Evolutionary conservation across 371 early-diverging fungal species (phyloP).

Genomic region (Syncephalastrum monosporum): DNA sequence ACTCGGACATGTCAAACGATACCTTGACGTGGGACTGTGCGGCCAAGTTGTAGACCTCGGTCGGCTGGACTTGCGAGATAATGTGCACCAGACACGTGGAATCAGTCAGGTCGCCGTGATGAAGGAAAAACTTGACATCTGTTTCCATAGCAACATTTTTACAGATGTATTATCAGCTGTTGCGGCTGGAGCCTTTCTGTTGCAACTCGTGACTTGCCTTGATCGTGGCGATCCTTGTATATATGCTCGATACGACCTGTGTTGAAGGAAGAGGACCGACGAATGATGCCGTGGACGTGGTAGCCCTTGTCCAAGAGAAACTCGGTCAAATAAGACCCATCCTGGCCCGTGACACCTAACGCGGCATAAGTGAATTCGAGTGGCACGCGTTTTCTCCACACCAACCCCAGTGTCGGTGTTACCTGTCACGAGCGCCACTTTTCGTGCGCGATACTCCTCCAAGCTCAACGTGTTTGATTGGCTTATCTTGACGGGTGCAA

Average conservation of each 20-base stretch:
- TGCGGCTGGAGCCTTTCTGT: background rate
- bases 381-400: no score
- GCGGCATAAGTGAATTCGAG: background rate
- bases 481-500: constrained; percentile 28
- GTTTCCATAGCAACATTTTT: background rate
- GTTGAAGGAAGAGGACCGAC: constrained; percentile 78
- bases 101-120: constrained; percentile 87
- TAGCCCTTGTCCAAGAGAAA: constrained; percentile 73
- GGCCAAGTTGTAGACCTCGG: constrained; percentile 79
- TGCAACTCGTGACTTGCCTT: constrained; percentile 28
- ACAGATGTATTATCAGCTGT: background rate
- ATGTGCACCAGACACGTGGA: constrained; percentile 80
- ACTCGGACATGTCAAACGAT: constrained; percentile 88
- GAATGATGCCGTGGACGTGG: constrained; percentile 79
- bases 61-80: constrained; percentile 74
- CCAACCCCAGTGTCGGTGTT: constrained; percentile 4
- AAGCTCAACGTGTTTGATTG: constrained; percentile 32
- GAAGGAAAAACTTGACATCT: constrained; percentile 78
- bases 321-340: constrained; percentile 77
- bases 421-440: constrained; percentile 66
- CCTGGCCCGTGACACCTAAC: constrained; percentile 79
- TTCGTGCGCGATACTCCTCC: constrained; percentile 53
- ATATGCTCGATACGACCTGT: constrained; percentile 77
- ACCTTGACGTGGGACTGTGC: constrained; percentile 86
- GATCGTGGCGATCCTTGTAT: constrained; percentile 66